Evolutionary conservation across 2,329 filamentous ascomycete species (phyloP).

Genomic region (Cladophialophora bantiana): DNA sequence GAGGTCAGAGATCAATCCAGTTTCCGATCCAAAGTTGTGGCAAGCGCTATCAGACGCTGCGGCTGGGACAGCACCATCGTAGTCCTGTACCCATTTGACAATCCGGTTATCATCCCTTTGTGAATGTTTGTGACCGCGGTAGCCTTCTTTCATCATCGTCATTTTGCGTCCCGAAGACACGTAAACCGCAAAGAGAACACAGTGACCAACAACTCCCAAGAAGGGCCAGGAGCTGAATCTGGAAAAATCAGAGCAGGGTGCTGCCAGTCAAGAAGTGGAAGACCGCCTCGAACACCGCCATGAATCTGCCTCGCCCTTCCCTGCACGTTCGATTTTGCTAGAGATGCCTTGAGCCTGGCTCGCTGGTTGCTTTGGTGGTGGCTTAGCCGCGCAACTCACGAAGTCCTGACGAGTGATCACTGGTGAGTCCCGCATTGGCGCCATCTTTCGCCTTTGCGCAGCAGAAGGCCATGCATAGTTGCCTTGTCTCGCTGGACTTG

Average conservation of each 20-base stretch:
- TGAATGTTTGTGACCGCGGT: background rate
- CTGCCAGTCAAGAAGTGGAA: background rate
- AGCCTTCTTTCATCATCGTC: no score
- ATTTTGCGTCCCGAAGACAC: background rate
- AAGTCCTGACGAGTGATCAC: no score
- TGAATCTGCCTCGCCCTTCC: background rate
- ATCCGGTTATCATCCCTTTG: background rate
- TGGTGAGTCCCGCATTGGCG: background rate
- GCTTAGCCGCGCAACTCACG: background rate
- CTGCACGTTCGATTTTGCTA: background rate
- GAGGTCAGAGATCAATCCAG: constrained; percentile 2
- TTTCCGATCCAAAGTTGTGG: background rate
- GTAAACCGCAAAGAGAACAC: background rate
- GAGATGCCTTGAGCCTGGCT: background rate
- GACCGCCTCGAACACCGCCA: background rate
- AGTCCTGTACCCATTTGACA: background rate
- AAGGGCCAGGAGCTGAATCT: no score
- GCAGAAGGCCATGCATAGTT: background rate
- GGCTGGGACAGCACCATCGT: background rate
- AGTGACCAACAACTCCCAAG: no score
- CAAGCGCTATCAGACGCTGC: background rate
- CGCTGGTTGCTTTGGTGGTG: background rate
- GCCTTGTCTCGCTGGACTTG: no score
- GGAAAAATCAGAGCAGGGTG: no score
- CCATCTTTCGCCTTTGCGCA: background rate